Base-by-base conservation (phyloP, 768 basidiomycete species). In the Auricularia auricula-judae region DNA sequence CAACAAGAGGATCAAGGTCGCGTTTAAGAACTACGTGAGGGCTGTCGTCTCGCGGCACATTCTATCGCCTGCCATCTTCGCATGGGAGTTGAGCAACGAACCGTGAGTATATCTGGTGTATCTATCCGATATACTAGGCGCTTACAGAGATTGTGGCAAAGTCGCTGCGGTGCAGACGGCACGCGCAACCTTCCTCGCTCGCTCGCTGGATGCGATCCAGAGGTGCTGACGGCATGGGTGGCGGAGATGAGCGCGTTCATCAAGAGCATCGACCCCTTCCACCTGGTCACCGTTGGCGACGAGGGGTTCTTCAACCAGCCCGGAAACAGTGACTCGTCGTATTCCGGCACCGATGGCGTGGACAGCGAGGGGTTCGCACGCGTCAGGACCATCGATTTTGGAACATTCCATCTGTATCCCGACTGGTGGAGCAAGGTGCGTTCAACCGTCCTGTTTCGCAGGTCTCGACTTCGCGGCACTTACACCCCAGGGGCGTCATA, bases 231-330 rank as follows among this genome's bases (percentile, higher is more conserved):
- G 12, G 47, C 62, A 3, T 70, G 69, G 69, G 62, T 47, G 5
- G 59, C 65, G 21, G 64, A 66, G 34, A 68, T 69, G 42, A 64
- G 66, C 29, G 62, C 60, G 21, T 70, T 69, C 68, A 67, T 70
- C 63, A 68, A 68, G 63, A 56, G 36, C 16, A 47, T 70, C 58
- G 69, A 70, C 61, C 42, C 47, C 34, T 35, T 63, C 56, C 69
- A 70, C 62, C 23, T 70, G 51, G 68, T 70, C n/a, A 60, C 66
- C 36, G 58, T 64, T 23, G 69, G 69, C 7, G 65, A 64, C 62
- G 69, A 70, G 63, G 68, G 68, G 8, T 66, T 66, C 65, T 69
- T 68, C 67, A 67, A 64, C 54, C 63, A 42, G 11, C 64, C 64
- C 21, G 58, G 56, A n/a, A 35, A 61, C 36, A 36, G 33, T n/a